These are phyloP conservation scores for Salix viminalis DNA, from an alignment of 345 rosid species.

Conservation along the genomic window DNA sequence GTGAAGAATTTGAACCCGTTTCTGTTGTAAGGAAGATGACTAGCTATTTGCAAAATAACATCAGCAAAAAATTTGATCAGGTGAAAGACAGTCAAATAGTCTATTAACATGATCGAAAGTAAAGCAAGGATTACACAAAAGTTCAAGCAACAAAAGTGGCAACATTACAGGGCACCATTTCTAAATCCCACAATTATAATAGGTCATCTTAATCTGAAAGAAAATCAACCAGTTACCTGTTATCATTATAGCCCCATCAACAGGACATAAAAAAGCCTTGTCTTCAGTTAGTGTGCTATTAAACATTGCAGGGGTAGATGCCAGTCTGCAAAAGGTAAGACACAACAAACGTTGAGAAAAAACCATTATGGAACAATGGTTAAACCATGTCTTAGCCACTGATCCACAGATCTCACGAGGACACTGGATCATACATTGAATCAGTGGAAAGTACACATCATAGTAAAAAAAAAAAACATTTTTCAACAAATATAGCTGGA, in stretches of 20 bases:
- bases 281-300: slow-evolving; percentile 81
- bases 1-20: slow-evolving; percentile 98
- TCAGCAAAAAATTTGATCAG: slow-evolving; percentile 21
- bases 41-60: slow-evolving; percentile 51
- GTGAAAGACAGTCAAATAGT: not conserved
- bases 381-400: not conserved
- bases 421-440: not conserved
- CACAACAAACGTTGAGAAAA: not conserved
- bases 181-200: not conserved
- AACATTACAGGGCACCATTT: slow-evolving; percentile 4
- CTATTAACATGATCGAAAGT: not conserved
- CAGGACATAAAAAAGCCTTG: slow-evolving; percentile 69
- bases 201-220: slow-evolving; percentile 2
- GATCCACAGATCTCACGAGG: not conserved
- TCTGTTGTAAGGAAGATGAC: slow-evolving; percentile 98
- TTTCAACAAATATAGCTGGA: not conserved
- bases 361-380: not conserved
- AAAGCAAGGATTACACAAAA: not conserved
- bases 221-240: slow-evolving; percentile 50
- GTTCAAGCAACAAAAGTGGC: slow-evolving; percentile 1
- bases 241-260: slow-evolving; percentile 96
- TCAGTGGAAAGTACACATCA: not conserved
- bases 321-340: slow-evolving; percentile 46
- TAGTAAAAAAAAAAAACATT: not conserved
- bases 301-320: slow-evolving; percentile 99